Percentiles rank a stretch among this genome's conserved stretches.
phyloP scores from a whole-genome alignment of 176 grass and related monocot genomes.

The Phoenix roebelenii region DNA sequence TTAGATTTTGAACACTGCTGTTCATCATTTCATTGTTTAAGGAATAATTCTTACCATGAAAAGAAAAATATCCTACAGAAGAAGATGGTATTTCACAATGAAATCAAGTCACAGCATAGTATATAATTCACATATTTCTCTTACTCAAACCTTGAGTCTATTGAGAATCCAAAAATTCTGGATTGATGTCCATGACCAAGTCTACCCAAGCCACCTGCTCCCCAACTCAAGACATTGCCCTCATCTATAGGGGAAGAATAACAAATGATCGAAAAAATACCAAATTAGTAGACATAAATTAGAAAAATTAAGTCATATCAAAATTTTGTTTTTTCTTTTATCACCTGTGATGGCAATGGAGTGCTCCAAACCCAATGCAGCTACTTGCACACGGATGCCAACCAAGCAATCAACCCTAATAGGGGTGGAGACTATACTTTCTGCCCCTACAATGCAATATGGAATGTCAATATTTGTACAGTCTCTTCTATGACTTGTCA shows the following conservation, averaged over 20 bases:
- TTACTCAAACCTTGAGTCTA: conserved; percentile 50
- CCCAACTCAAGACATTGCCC: conserved; percentile 83
- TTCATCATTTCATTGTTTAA: no score
- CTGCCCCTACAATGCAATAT: conserved; percentile 39
- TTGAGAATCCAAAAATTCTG: conserved; percentile 50
- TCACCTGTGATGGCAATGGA: conserved; percentile 80
- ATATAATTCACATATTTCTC: conserved; percentile 12
- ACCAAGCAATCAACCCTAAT: conserved; percentile 68
- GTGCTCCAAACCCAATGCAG: conserved; percentile 82
- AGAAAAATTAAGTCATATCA: not conserved
- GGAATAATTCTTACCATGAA: no score
- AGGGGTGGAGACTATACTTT: conserved; percentile 49
- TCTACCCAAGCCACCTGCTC: conserved; percentile 71
- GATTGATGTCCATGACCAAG: conserved; percentile 82
- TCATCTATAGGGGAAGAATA: conserved; percentile 27
- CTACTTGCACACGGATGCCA: conserved; percentile 54
- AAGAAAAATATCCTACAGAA: no score
- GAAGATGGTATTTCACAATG: no score
- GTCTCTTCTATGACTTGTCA: no score
- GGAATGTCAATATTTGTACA: not conserved
- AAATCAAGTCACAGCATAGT: not conserved
- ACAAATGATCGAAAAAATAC: not conserved
- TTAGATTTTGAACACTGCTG: no score
- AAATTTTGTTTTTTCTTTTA: not conserved
- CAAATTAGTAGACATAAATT: conserved; percentile 1